Base-by-base conservation (phyloP, 2,329 filamentous ascomycete genomes). In the Colletotrichum filicis region DNA sequence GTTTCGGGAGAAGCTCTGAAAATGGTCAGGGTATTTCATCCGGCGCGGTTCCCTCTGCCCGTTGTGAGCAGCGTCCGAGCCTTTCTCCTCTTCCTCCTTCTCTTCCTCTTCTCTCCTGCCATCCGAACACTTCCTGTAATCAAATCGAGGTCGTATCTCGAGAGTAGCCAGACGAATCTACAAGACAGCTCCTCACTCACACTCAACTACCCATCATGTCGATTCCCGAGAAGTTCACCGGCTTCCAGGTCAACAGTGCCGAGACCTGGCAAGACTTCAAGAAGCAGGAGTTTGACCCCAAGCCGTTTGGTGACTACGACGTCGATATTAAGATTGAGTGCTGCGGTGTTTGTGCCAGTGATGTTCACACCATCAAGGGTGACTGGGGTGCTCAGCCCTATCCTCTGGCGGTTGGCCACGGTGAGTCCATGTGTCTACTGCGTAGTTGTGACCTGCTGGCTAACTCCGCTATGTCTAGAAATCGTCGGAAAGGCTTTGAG, bases 271-370 rank as follows among this genome's bases (percentile, higher is more conserved):
- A 88, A 75, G 86, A 91, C 72, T 91, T 92, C 79, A 86, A 92
- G 78, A 93, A 94, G 84, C 91, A 92, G 79, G 82, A 95, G 86
- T 95, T 94, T 86, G 89, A 92, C 77, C 91, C 95, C 71, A 97
- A 97, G 86, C 93, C 93, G 22, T 97, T 97, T 81, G 94, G 92
- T 76, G 94, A 95, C 81, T 89, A 94, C 83, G 95, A 98, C 80
- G 91, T 98, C 78, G 95, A 97, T 81, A 90, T 98, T 83, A 93
- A 95, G 86, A 92, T 98, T 78, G 92, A 95, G 76, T 92, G 90
- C 80, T 96, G 94, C 79, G 93, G 94, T 79, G 88, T 95, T 66
- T 95, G 93, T 81, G 90, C 92, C 76, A 92, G 90, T 76, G 92
- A 95, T 79, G 85, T 93, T 60, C 92, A 94, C 83, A 94, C 91